phyloP scores from a whole-genome alignment of 2,329 filamentous ascomycete species.

The Cordyceps javanica region DNA sequence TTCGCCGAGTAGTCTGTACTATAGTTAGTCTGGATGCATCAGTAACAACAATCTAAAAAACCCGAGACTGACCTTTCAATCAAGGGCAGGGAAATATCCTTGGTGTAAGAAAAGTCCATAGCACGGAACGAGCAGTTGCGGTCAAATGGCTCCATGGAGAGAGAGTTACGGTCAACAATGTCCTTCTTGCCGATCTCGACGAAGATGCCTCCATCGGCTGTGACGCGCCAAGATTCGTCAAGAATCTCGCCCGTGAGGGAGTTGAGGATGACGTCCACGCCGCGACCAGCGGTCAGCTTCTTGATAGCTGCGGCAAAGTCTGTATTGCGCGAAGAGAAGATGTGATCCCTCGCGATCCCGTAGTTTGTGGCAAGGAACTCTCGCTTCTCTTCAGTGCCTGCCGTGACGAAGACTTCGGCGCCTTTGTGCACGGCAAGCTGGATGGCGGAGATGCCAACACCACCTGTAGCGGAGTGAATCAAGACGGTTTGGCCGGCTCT shows the following conservation, averaged over 20 bases:
- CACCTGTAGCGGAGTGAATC: conserved; percentile 28
- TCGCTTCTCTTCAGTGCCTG: conserved; percentile 24
- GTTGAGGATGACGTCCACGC: conserved; percentile 31
- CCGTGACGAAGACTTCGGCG: conserved; percentile 25
- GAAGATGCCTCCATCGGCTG: conserved; percentile 30
- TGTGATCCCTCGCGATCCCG: conserved; percentile 23
- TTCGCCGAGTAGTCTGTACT: conserved; percentile 12
- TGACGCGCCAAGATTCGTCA: conserved; percentile 25
- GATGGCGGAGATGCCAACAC: conserved; percentile 26
- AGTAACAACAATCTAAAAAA: background rate
- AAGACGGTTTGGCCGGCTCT: conserved; percentile 26
- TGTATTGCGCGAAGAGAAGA: conserved; percentile 24
- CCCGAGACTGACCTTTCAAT: background rate
- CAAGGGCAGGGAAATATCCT: conserved; percentile 14
- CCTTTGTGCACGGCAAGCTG: conserved; percentile 21
- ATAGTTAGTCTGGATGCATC: background rate
- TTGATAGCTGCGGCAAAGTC: conserved; percentile 25
- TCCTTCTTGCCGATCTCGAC: conserved; percentile 29
- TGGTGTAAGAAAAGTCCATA: conserved; percentile 12
- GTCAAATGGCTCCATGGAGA: conserved; percentile 30
- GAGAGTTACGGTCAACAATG: conserved; percentile 19
- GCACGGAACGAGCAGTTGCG: conserved; percentile 27
- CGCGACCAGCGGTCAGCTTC: conserved; percentile 21
- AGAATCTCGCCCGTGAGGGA: conserved; percentile 27
- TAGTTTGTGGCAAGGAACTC: conserved; percentile 22